Conservation (phyloP, 129 eudicot genomes). For the Centrapalus pauciflorus region DNA sequence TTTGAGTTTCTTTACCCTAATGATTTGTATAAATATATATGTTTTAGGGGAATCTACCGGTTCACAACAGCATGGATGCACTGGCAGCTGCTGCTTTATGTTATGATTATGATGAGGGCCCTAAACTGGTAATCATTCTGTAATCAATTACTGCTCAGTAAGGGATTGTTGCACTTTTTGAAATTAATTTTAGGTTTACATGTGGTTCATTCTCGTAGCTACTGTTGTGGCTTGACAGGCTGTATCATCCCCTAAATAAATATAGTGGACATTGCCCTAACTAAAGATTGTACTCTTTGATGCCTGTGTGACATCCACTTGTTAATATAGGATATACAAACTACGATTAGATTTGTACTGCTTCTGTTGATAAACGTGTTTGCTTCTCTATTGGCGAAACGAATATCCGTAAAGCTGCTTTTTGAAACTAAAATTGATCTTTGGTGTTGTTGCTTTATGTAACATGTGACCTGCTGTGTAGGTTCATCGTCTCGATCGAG, state of each 20-base stretch:
- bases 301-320: too few species aligned
- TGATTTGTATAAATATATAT: background rate
- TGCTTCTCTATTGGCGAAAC: too few species aligned
- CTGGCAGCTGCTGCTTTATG: constrained; percentile 89
- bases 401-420: too few species aligned
- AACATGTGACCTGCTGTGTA: constrained; percentile 19
- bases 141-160: background rate
- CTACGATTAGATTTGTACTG: too few species aligned
- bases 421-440: too few species aligned
- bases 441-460: too few species aligned
- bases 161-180: background rate
- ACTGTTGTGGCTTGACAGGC: background rate
- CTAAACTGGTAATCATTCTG: constrained; percentile 61
- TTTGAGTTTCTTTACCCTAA: background rate
- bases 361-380: too few species aligned
- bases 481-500: constrained; percentile 98
- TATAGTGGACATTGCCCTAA: too few species aligned
- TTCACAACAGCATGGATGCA: constrained; percentile 98
- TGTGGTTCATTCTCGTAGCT: background rate
- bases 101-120: constrained; percentile 82
- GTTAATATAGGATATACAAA: too few species aligned
- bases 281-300: too few species aligned
- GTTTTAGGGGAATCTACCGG: constrained; percentile 64
- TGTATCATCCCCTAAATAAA: too few species aligned
- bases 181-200: background rate